These are phyloP conservation scores for Fragilaria radians DNA, from an alignment of 108 stramenopile genomes.

Conservation along the genomic window DNA sequence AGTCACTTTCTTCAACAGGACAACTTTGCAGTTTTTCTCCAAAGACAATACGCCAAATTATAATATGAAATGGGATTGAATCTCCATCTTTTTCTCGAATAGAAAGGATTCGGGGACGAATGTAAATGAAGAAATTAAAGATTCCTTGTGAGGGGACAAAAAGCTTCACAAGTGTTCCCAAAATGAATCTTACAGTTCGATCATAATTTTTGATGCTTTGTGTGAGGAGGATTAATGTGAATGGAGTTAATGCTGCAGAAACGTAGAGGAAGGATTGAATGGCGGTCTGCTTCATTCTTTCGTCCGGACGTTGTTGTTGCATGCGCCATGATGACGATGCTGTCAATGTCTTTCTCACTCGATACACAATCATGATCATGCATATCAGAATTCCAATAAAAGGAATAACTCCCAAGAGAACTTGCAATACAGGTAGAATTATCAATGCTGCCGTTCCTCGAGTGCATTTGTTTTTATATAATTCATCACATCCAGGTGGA, in stretches of 20 bases:
- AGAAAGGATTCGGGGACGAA: slow-evolving; percentile 15
- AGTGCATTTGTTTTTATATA: not conserved
- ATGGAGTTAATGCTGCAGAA: not conserved
- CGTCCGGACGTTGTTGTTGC: not conserved
- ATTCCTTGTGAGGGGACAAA: slow-evolving; percentile 47
- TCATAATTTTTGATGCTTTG: not conserved
- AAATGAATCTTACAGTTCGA: slow-evolving; percentile 2
- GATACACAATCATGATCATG: not conserved
- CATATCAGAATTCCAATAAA: not conserved
- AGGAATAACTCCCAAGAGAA: not conserved
- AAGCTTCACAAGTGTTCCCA: slow-evolving; percentile 30
- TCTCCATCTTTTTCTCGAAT: slow-evolving; percentile 3
- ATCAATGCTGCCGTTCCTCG: not conserved
- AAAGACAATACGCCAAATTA: not conserved
- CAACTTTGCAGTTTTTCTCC: not conserved
- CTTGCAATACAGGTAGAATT: not conserved
- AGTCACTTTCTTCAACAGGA: not conserved
- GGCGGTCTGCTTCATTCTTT: not conserved
- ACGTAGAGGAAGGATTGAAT: not conserved
- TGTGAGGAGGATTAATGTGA: not conserved
- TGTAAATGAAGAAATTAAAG: slow-evolving; percentile 34
- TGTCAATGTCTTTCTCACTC: not conserved
- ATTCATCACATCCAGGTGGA: not conserved
- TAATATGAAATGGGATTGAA: not conserved
- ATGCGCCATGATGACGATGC: not conserved